Conservation (phyloP, 2,329 filamentous ascomycete genomes). For the Trichophyton benhamiae region DNA sequence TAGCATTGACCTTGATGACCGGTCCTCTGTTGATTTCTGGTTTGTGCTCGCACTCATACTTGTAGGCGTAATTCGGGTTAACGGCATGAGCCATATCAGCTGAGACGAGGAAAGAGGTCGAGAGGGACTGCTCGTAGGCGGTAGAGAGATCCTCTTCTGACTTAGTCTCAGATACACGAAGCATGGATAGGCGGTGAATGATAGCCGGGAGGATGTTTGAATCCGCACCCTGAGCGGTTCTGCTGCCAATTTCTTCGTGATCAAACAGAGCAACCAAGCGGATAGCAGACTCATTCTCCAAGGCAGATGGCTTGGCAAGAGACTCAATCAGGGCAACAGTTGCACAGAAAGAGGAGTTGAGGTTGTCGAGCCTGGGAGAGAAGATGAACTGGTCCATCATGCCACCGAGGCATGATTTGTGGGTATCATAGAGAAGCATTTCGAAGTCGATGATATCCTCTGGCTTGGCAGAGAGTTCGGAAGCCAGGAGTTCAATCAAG, state of each 20-base stretch:
- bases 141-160: constrained; percentile 51
- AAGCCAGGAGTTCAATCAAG: constrained; percentile 71
- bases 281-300: constrained; percentile 68
- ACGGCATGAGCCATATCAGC: constrained; percentile 97
- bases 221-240: constrained; percentile 83
- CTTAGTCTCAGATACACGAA: constrained; percentile 47
- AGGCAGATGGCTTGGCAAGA: constrained; percentile 47
- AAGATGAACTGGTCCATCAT: constrained; percentile 91
- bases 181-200: constrained; percentile 69
- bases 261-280: constrained; percentile 92
- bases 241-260: constrained; percentile 92
- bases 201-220: constrained; percentile 84
- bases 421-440: constrained; percentile 91
- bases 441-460: constrained; percentile 83
- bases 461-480: constrained; percentile 58
- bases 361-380: constrained; percentile 88
- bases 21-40: constrained; percentile 94
- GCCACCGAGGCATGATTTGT: constrained; percentile 78
- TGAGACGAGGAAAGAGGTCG: constrained; percentile 83
- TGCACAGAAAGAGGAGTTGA: constrained; percentile 92
- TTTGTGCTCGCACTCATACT: constrained; percentile 83
- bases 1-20: constrained; percentile 97
- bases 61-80: constrained; percentile 84
- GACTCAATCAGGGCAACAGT: constrained; percentile 76
- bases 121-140: constrained; percentile 83